These are phyloP conservation scores for Plantago lanceolata DNA, from an alignment of 305 asterid genomes.

Conservation along the genomic window DNA sequence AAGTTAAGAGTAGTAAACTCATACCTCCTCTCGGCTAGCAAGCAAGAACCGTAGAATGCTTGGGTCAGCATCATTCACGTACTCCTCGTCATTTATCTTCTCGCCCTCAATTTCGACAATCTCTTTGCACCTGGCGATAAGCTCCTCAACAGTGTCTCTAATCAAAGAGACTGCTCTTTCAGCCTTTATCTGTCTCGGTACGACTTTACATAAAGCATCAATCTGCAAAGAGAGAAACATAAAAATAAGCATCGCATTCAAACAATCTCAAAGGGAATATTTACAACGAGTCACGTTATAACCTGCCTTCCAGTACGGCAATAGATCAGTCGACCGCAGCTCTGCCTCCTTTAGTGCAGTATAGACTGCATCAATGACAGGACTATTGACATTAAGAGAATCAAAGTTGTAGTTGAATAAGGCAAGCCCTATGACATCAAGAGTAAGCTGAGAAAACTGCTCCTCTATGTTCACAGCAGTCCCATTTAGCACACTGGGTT, in stretches of 20 bases:
- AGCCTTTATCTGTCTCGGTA: slow-evolving; percentile 88
- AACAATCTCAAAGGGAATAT: slow-evolving; percentile 11
- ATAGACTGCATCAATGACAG: slow-evolving; percentile 87
- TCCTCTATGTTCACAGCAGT: slow-evolving; percentile 84
- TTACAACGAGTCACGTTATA: slow-evolving; percentile 19
- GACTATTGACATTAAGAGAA: slow-evolving; percentile 75
- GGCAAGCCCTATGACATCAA: slow-evolving; percentile 85
- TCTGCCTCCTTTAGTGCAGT: slow-evolving; percentile 92
- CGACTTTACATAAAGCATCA: slow-evolving; percentile 59
- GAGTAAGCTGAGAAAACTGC: slow-evolving; percentile 85
- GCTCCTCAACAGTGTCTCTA: slow-evolving; percentile 77
- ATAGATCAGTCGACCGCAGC: slow-evolving; percentile 73
- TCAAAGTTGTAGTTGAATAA: slow-evolving; percentile 83
- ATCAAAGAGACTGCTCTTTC: slow-evolving; percentile 69
- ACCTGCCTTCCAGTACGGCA: slow-evolving; percentile 93
- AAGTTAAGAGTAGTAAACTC: slow-evolving; percentile 10
- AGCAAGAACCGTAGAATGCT: slow-evolving; percentile 92
- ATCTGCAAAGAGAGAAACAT: slow-evolving; percentile 41
- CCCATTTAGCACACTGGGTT: slow-evolving; percentile 44
- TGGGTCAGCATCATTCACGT: slow-evolving; percentile 78
- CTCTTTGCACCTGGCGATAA: slow-evolving; percentile 65
- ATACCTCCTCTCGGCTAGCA: slow-evolving; percentile 95
- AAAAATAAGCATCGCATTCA: slow-evolving; percentile 6
- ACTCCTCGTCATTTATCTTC: slow-evolving; percentile 78
- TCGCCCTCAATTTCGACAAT: slow-evolving; percentile 88